Evolutionary conservation across 2,329 filamentous ascomycete genomes (phyloP).

Genomic region (Stagonosporopsis chrysanthemi): DNA sequence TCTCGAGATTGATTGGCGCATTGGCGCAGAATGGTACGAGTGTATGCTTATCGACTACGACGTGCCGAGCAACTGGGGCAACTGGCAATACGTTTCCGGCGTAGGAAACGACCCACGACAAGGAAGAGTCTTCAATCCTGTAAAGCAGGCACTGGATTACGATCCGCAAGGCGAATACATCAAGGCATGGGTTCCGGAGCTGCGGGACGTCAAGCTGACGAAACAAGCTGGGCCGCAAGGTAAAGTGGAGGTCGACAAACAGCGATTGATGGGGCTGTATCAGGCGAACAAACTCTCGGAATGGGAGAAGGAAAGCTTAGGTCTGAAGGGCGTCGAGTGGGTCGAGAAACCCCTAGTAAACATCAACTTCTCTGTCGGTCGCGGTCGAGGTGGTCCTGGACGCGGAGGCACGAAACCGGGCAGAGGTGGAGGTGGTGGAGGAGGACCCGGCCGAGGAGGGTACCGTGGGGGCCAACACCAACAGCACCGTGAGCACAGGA

Average conservation of each 20-base stretch:
- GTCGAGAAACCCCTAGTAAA: conserved; percentile 65
- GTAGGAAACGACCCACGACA: conserved; percentile 81
- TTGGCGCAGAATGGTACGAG: conserved; percentile 86
- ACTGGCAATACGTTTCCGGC: conserved; percentile 83
- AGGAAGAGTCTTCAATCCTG: conserved; percentile 78
- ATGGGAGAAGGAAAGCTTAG: conserved; percentile 64
- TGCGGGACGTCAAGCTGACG: conserved; percentile 59
- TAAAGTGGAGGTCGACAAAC: conserved; percentile 43
- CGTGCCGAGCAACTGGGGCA: conserved; percentile 77
- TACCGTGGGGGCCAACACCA: conserved; percentile 12
- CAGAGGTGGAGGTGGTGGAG: conserved; percentile 7
- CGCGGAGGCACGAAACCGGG: conserved; percentile 13
- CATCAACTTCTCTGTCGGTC: conserved; percentile 48
- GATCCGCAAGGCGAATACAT: conserved; percentile 74
- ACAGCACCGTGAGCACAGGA: conserved; percentile 13
- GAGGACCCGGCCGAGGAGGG: conserved; percentile 10
- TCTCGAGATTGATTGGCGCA: conserved; percentile 77
- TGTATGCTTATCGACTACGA: conserved; percentile 78
- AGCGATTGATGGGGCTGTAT: conserved; percentile 66
- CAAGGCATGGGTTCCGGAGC: conserved; percentile 75
- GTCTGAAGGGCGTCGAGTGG: conserved; percentile 67
- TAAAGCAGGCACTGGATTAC: conserved; percentile 82
- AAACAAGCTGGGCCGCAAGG: conserved; percentile 24
- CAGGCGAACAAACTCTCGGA: conserved; percentile 72
- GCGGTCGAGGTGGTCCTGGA: conserved; percentile 28